phyloP scores from a whole-genome alignment of 805 yeast genomes.

The Barnettozyma californica region DNA sequence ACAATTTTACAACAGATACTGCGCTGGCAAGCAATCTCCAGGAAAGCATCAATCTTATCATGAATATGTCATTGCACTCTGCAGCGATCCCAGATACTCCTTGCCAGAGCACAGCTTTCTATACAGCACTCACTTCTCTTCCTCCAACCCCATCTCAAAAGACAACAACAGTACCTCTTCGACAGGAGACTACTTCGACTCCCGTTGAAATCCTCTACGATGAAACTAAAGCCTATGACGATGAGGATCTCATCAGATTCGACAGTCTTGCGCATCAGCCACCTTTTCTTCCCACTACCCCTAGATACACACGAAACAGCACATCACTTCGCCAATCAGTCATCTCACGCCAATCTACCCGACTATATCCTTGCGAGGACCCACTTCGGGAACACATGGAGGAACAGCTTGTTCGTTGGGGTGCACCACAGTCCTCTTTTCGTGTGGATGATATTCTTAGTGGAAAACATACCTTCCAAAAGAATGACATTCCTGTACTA shows the following conservation, averaged over 20 bases:
- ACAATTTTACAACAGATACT: background rate
- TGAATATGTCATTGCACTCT: background rate
- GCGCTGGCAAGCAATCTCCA: background rate
- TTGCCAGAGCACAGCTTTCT: background rate
- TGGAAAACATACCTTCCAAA: conserved; percentile 32
- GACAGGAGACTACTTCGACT: background rate
- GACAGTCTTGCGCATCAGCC: conserved; percentile 18
- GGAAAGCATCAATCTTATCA: background rate
- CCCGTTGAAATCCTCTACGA: background rate
- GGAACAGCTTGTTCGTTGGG: conserved; percentile 32
- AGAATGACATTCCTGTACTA: conserved; percentile 13
- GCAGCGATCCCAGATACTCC: background rate
- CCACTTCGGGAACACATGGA: conserved; percentile 30
- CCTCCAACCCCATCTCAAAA: background rate
- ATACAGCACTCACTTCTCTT: background rate
- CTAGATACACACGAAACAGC: conserved; percentile 13
- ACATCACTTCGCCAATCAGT: conserved; percentile 25
- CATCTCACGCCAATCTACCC: conserved; percentile 24
- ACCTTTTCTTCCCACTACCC: conserved; percentile 14
- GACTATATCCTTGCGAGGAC: conserved; percentile 25
- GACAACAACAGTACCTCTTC: background rate
- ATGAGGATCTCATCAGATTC: background rate
- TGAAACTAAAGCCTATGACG: background rate
- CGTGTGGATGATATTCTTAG: conserved; percentile 26
- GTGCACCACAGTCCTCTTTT: conserved; percentile 26